Evolutionary conservation across 257 asterid species (phyloP).

Genomic region (Phtheirospermum japonicum): DNA sequence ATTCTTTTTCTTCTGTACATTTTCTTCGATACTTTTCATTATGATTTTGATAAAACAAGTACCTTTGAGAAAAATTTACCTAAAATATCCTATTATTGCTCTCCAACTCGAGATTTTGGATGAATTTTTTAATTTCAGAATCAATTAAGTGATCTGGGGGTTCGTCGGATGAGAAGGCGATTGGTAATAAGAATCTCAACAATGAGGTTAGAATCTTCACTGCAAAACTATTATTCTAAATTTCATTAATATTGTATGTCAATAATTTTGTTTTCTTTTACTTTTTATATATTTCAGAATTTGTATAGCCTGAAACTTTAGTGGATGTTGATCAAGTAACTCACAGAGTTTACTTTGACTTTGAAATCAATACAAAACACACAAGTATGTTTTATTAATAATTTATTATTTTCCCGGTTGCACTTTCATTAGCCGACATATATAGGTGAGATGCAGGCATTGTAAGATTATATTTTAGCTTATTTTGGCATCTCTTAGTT

Average conservation of each 20-base stretch:
- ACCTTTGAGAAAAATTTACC: too few relatives aligned
- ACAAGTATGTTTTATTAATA: conserved; percentile 36
- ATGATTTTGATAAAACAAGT: too few relatives aligned
- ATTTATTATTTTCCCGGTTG: too few relatives aligned
- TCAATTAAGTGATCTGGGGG: conserved; percentile 56
- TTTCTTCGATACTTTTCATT: too few relatives aligned
- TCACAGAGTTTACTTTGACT: conserved; percentile 72
- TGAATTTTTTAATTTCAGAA: conserved; percentile 40
- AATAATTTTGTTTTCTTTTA: conserved; percentile 5
- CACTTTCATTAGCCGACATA: too few relatives aligned
- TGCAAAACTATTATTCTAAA: too few relatives aligned
- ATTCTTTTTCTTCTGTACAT: too few relatives aligned
- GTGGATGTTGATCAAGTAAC: conserved; percentile 59
- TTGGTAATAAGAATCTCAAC: conserved; percentile 29
- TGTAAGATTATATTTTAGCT: too few relatives aligned
- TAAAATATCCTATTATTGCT: too few relatives aligned
- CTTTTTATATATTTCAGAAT: background rate
- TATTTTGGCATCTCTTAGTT: too few relatives aligned
- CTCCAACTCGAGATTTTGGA: background rate
- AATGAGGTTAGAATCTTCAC: conserved; percentile 39
- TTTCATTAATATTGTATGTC: background rate
- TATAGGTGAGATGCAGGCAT: too few relatives aligned
- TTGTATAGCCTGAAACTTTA: conserved; percentile 41
- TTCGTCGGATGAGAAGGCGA: conserved; percentile 34
- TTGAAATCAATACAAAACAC: conserved; percentile 62